Evolutionary conservation across 2,329 filamentous ascomycete species (phyloP).

Genomic region (Zymoseptoria passerinii): DNA sequence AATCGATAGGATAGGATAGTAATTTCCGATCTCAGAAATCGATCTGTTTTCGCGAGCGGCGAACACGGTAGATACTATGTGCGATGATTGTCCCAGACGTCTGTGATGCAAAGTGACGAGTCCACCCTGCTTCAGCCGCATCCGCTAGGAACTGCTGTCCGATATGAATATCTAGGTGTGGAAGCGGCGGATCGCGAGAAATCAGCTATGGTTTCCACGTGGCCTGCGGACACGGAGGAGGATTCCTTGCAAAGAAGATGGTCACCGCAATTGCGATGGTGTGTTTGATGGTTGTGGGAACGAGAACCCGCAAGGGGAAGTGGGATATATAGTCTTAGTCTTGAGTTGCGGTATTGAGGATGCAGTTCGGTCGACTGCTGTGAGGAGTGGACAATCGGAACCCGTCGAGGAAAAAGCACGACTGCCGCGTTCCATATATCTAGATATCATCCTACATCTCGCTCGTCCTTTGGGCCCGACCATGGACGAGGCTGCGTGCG

Average conservation of each 20-base stretch:
- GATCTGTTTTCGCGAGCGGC: background rate
- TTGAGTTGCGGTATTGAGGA: background rate
- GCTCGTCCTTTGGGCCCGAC: background rate
- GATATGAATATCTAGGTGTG: background rate
- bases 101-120: background rate
- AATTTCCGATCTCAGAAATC: background rate
- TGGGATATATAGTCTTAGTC: no score
- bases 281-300: background rate
- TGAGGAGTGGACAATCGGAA: background rate
- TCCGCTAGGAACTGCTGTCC: background rate
- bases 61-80: background rate
- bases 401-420: background rate
- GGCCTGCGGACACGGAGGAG: background rate
- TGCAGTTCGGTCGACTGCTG: no score
- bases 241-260: background rate
- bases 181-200: background rate
- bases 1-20: background rate
- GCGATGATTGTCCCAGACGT: no score
- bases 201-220: background rate
- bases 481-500: background rate
- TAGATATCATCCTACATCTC: no score
- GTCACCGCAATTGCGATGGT: background rate
- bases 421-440: background rate
- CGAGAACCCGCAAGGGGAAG: background rate
- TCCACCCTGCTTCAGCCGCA: background rate